phyloP scores from a whole-genome alignment of 1,284 basidiomycete genomes.

The Trametes versicolor region DNA sequence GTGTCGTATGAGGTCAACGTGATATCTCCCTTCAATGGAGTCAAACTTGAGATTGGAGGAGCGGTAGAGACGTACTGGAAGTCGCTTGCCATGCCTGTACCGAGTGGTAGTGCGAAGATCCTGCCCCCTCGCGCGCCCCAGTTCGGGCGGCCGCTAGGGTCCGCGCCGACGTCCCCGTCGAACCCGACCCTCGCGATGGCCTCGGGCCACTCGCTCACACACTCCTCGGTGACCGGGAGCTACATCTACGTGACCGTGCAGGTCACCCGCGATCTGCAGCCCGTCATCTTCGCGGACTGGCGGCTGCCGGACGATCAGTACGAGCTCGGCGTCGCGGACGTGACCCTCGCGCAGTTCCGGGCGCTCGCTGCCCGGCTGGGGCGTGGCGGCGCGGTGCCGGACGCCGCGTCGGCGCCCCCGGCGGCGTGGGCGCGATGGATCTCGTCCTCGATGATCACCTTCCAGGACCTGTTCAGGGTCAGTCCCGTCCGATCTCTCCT shows the following conservation, averaged over 20 bases:
- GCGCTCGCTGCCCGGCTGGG: conserved; percentile 66
- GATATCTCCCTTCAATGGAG: conserved; percentile 91
- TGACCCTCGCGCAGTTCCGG: conserved; percentile 85
- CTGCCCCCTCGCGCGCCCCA: conserved; percentile 41
- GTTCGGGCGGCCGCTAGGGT: conserved; percentile 51
- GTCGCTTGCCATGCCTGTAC: conserved; percentile 70
- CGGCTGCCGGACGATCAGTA: conserved; percentile 78
- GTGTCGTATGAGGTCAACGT: conserved; percentile 91
- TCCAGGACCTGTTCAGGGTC: conserved; percentile 80
- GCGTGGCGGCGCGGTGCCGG: conserved; percentile 49
- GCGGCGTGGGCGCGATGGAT: conserved; percentile 68
- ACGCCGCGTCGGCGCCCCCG: conserved; percentile 46
- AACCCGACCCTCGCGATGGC: conserved; percentile 56
- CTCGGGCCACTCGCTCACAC: conserved; percentile 70
- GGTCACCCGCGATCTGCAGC: conserved; percentile 90
- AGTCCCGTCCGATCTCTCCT: conserved; percentile 34
- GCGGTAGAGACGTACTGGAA: conserved; percentile 98
- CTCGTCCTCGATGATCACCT: conserved; percentile 69
- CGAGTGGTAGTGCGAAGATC: conserved; percentile 37
- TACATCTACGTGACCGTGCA: conserved; percentile 91
- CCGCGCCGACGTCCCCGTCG: conserved; percentile 74
- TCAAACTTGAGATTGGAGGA: conserved; percentile 96
- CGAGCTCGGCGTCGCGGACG: conserved; percentile 85
- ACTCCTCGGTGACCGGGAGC: conserved; percentile 89
- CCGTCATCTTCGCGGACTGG: conserved; percentile 83